Base-by-base conservation (phyloP, 352 stramenopile species). In the Phytophthora ohioensis region DNA sequence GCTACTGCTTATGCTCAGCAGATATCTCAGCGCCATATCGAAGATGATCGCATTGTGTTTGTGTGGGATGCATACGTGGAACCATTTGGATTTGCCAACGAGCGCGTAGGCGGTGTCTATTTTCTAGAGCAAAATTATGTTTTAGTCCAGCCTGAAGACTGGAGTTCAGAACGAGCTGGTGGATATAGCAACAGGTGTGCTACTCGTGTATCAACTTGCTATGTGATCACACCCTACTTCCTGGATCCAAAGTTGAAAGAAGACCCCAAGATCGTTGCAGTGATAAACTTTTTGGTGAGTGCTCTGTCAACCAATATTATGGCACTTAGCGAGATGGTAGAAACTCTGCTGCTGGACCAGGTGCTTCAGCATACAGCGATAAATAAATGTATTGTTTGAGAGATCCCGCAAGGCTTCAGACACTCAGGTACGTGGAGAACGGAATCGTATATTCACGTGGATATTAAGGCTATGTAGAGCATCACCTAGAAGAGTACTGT, bases 121-220 rank as follows among this genome's bases (percentile, higher is more conserved):
- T 88, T 90, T 47, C 55, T 75, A 5, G 80, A 92, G 58, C 76
- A 85, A 17, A 80, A 78, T n/a, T 90, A 88, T 64, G 80, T 92
- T 51, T 59, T 92, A 51, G 62, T 90, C 21, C 67, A 82, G 46
- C 78, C 65, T 36, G 66, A 64, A 69, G n/a, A 69, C 51, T 53
- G 73, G 53, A 57, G 41, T 54, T 39, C 51, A 41, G 15, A 60
- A 57, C n/a, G 35, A 68, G 6, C 9, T 35, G 30, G 45, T 15
- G 60, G 39, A 2, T 12, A 1, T 21, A 51, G 51, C 27, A 75
- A 66, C 69, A 34, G 59, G 39, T 60, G 30, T 12, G 81, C 56
- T 47, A 76, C 80, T 38, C 73, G 86, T 15, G 58, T 91, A 31
- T 79, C 85, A 27, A 85, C 75, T 57, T 85, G 76, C 61, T 78